A percentile compares a stretch with the other conserved stretches of the same genome.
phyloP scores from a whole-genome alignment of 2,329 filamentous ascomycete species.

The Microdochium bolleyi region DNA sequence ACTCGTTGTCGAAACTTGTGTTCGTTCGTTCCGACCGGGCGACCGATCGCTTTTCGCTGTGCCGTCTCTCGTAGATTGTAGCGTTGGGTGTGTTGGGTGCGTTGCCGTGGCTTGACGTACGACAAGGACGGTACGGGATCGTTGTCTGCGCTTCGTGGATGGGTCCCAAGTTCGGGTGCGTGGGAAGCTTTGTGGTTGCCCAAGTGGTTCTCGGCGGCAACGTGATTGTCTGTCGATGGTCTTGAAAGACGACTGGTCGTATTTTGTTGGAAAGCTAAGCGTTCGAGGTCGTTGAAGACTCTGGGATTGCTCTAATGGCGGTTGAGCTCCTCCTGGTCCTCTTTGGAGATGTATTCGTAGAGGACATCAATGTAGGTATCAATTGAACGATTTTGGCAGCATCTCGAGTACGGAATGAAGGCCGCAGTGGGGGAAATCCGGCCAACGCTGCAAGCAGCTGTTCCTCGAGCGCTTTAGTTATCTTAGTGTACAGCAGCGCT shows the following conservation, averaged over 20 bases:
- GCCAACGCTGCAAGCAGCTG: not conserved
- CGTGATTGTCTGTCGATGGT: not conserved
- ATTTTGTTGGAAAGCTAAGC: not conserved
- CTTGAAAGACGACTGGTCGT: not conserved
- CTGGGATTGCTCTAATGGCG: not conserved
- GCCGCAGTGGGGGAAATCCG: not conserved
- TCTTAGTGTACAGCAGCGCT: not conserved
- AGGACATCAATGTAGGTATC: not conserved
- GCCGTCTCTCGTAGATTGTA: too few relatives aligned
- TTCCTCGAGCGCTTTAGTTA: not conserved
- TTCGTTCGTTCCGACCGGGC: not conserved
- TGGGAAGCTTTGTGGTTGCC: not conserved
- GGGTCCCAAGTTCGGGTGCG: not conserved
- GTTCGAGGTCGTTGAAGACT: not conserved
- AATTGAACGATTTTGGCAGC: not conserved
- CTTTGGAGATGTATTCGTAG: not conserved
- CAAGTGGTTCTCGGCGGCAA: not conserved
- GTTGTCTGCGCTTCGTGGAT: not conserved
- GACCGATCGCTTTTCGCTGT: not conserved
- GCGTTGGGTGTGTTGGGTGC: not conserved
- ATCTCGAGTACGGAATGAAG: not conserved
- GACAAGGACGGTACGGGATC: too few relatives aligned
- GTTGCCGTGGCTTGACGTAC: not conserved
- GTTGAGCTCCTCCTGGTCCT: not conserved
- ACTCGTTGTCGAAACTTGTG: not conserved